phyloP scores from a whole-genome alignment of 2,329 filamentous ascomycete genomes.

The Colletotrichum caudatum region DNA sequence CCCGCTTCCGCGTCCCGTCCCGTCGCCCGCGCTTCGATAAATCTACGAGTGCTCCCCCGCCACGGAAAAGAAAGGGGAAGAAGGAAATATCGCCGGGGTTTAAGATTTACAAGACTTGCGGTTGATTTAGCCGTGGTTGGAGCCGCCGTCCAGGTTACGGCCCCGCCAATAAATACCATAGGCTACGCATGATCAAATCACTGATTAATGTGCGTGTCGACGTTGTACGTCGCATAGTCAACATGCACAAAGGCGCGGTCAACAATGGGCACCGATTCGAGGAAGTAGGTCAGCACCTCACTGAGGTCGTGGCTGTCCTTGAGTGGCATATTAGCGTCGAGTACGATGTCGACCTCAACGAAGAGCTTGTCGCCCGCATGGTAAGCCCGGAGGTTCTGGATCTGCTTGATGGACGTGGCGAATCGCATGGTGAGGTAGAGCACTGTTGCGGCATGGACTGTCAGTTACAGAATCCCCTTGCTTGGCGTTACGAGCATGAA shows the following conservation, averaged over 20 bases:
- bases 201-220: constrained; percentile 69
- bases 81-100: not conserved
- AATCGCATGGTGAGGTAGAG: constrained; percentile 95
- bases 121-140: too few relatives aligned
- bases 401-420: constrained; percentile 86
- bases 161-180: not conserved
- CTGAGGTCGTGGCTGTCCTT: constrained; percentile 84
- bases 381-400: constrained; percentile 87
- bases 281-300: constrained; percentile 83
- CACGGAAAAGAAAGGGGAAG: not conserved
- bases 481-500: not conserved
- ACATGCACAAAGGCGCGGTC: constrained; percentile 78
- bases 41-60: not conserved
- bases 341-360: constrained; percentile 84
- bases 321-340: constrained; percentile 80
- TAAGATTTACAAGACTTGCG: not conserved
- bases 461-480: constrained; percentile 3
- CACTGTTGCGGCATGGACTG: constrained; percentile 53
- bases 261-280: constrained; percentile 85
- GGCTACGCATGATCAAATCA: constrained; percentile 44
- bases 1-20: not conserved
- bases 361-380: constrained; percentile 88
- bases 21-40: not conserved
- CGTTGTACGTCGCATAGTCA: constrained; percentile 72
- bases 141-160: not conserved